Evolutionary conservation across 345 rosid species (phyloP), one percentile per base, ranked within the genome.

Genomic region (Ricinus communis): DNA sequence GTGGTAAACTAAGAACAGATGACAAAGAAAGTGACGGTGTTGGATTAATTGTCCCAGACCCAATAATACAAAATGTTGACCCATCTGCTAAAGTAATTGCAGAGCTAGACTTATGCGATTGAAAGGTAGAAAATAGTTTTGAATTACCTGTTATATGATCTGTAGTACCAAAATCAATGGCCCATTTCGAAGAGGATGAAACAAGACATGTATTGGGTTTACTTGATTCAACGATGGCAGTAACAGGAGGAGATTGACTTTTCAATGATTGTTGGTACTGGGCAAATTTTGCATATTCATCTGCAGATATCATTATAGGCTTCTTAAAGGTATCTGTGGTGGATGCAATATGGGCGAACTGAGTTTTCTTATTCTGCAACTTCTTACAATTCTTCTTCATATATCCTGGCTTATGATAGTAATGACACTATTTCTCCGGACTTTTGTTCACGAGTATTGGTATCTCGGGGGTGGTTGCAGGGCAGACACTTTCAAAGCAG

Each of bases 91-190:
- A 30, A 8, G 24, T 60, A 7, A 31, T 24, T 27, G 0, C 5
- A 0, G 62, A 13, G 15, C 19, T 8, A 8, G 62, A 10, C 19
- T 19, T 51, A 51, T 51, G 61, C 16, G 45, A 31, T 19, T 19
- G 41, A 8, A 33, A 30, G 19, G 13, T 60, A 18, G 22, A 60
- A n/a, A 33, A 60, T 24, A 19, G 9, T 0, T 36, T 31, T 7
- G 24, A 21, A 60, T 60, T 60, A 60, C 65, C 18, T 60, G 65
- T 60, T 13, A 19, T n/a, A n/a, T 31, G 65, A 16, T 60, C 11
- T 19, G 21, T 59, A 2, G 2, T 27, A 60, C 46, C 46, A 60
- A 24, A 33, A 33, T 36, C 27, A 36, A 60, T 19, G 8, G 18
- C 46, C 11, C 46, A 36, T 33, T 60, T 60, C 22, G 15, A 25